phyloP scores from a whole-genome alignment of 2,329 filamentous ascomycete genomes.

The Aspergillus sp. region DNA sequence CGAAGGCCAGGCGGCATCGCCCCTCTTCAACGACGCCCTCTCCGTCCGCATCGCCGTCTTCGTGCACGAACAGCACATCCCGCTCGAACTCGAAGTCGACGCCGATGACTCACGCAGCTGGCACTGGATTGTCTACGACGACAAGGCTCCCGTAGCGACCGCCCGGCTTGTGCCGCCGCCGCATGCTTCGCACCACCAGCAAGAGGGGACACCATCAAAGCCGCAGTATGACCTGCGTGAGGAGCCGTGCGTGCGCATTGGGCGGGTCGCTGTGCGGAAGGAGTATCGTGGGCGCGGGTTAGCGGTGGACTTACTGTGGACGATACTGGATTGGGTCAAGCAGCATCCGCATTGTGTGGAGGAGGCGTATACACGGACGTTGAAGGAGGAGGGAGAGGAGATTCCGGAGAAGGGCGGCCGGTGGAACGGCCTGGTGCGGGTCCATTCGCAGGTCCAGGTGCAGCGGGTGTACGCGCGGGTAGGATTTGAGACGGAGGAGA shows the following conservation, averaged over 20 bases:
- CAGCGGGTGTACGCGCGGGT: conserved; percentile 64
- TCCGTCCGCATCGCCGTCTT: conserved; percentile 57
- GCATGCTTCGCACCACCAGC: no score
- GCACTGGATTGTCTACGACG: conserved; percentile 83
- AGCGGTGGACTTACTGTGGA: conserved; percentile 63
- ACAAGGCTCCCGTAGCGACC: conserved; percentile 62
- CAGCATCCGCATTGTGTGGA: conserved; percentile 49
- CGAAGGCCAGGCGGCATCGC: no score
- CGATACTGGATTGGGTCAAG: conserved; percentile 65
- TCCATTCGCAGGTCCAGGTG: conserved; percentile 72
- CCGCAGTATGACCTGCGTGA: conserved; percentile 47
- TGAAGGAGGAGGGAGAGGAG: conserved; percentile 23
- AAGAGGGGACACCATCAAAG: no score
- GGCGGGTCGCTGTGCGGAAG: conserved; percentile 68
- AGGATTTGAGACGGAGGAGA: conserved; percentile 72
- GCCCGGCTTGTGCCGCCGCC: conserved; percentile 80
- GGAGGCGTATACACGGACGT: conserved; percentile 13
- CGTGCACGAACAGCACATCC: conserved; percentile 55
- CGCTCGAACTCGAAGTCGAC: conserved; percentile 71
- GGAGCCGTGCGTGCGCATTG: conserved; percentile 80
- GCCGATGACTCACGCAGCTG: conserved; percentile 73
- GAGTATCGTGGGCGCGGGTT: conserved; percentile 65
- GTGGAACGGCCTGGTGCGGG: conserved; percentile 73
- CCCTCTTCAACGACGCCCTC: conserved; percentile 63
- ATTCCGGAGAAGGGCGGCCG: conserved; percentile 16